These are phyloP conservation scores for Saitozyma podzolica DNA, from an alignment of 768 basidiomycete species.

Conservation along the genomic window DNA sequence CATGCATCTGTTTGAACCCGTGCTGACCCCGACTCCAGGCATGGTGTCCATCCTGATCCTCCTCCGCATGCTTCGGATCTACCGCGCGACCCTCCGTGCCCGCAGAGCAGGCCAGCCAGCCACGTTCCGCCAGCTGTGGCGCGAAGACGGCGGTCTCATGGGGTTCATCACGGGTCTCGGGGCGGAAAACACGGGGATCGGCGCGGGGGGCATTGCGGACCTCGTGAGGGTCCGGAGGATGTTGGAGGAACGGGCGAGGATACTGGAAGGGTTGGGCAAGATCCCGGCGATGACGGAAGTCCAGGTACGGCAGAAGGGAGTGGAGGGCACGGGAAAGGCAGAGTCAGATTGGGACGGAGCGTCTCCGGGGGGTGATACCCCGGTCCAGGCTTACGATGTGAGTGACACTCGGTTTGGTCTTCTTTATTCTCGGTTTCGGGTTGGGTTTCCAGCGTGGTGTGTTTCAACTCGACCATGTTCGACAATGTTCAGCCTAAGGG, in stretches of 20 bases:
- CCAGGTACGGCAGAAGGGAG: constrained; percentile 4
- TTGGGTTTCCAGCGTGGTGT: too few species aligned
- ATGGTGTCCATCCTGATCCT: not conserved
- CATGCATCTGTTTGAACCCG: too few species aligned
- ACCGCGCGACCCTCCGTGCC: not conserved
- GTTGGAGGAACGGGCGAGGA: not conserved
- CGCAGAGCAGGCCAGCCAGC: not conserved
- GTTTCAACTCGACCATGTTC: too few species aligned
- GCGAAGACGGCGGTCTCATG: constrained; percentile 10
- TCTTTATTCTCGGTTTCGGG: not conserved
- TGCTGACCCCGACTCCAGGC: not conserved
- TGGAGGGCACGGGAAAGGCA: not conserved
- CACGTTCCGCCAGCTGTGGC: constrained; percentile 6
- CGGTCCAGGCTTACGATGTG: constrained; percentile 1
- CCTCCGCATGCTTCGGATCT: not conserved
- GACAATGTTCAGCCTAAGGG: too few species aligned
- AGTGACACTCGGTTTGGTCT: not conserved
- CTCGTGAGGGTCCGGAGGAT: not conserved
- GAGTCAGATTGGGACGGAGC: not conserved
- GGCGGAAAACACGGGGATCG: not conserved
- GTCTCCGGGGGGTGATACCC: too few species aligned
- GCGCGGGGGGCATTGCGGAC: constrained; percentile 5
- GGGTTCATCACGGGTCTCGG: constrained; percentile 1
- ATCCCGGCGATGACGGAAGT: constrained; percentile 12
- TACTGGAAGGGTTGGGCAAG: not conserved